Conservation (phyloP, 1,284 basidiomycete species). For the Melampsora americana region DNA sequence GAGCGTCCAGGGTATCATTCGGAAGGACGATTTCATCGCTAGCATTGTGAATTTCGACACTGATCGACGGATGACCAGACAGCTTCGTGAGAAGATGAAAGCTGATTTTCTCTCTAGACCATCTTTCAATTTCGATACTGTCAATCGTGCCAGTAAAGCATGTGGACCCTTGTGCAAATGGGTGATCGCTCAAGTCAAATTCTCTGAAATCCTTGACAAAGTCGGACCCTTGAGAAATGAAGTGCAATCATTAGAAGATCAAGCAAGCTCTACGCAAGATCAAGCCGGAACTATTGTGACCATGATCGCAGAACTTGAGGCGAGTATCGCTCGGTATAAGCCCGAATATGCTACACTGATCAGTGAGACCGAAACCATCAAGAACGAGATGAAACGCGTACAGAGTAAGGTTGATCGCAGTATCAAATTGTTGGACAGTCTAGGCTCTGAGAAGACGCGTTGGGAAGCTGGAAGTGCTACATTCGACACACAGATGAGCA, state of each 20-base stretch:
- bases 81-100: slow-evolving; percentile 86
- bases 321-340: slow-evolving; percentile 90
- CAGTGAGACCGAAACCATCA: slow-evolving; percentile 95
- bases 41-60: slow-evolving; percentile 98
- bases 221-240: slow-evolving; percentile 95
- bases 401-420: slow-evolving; percentile 95
- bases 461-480: slow-evolving; percentile 95
- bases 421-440: slow-evolving; percentile 87
- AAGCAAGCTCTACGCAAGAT: slow-evolving; percentile 87
- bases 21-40: slow-evolving; percentile 94
- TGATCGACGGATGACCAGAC: slow-evolving; percentile 79
- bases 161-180: slow-evolving; percentile 98
- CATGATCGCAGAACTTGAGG: slow-evolving; percentile 88
- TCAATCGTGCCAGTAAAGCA: slow-evolving; percentile 91
- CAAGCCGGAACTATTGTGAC: slow-evolving; percentile 83
- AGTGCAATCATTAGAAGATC: slow-evolving; percentile 84
- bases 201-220: slow-evolving; percentile 96
- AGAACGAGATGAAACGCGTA: slow-evolving; percentile 95
- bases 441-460: slow-evolving; percentile 88
- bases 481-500: slow-evolving; percentile 97
- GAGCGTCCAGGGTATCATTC: slow-evolving; percentile 91
- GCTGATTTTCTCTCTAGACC: slow-evolving; percentile 86
- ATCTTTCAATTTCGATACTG: slow-evolving; percentile 90
- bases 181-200: slow-evolving; percentile 94
- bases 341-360: slow-evolving; percentile 96